These are phyloP conservation scores for Botrytis tulipae DNA, from an alignment of 2,329 filamentous ascomycete genomes.

Conservation along the genomic window DNA sequence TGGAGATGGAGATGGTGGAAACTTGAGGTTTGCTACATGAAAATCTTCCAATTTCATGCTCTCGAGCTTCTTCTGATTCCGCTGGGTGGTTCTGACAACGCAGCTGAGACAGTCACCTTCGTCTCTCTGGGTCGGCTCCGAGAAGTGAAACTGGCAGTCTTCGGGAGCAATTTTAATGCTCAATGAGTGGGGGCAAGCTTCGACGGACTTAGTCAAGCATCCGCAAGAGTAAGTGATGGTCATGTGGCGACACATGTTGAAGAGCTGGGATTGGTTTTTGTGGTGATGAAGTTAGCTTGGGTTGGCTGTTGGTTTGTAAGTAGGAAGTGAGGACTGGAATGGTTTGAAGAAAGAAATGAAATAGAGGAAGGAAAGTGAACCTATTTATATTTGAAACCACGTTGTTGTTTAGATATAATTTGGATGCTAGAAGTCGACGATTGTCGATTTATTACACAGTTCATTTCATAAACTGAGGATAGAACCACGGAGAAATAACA, in stretches of 20 bases:
- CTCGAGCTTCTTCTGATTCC: not conserved
- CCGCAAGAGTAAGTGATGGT: not conserved
- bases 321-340: too few species aligned
- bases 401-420: not conserved
- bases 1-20: not conserved
- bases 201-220: not conserved
- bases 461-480: not conserved
- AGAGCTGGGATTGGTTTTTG: not conserved
- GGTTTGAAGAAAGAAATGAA: not conserved
- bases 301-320: not conserved
- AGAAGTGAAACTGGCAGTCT: not conserved
- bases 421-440: not conserved
- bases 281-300: not conserved
- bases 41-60: not conserved
- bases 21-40: not conserved
- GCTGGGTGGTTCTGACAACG: not conserved
- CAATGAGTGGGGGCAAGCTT: not conserved
- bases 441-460: not conserved
- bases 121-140: rapidly evolving
- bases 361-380: not conserved
- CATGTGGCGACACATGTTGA: not conserved
- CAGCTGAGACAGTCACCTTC: not conserved
- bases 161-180: not conserved
- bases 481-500: not conserved
- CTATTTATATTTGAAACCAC: not conserved